phyloP scores from a whole-genome alignment of 257 asterid genomes.

The Scutellaria minor region DNA sequence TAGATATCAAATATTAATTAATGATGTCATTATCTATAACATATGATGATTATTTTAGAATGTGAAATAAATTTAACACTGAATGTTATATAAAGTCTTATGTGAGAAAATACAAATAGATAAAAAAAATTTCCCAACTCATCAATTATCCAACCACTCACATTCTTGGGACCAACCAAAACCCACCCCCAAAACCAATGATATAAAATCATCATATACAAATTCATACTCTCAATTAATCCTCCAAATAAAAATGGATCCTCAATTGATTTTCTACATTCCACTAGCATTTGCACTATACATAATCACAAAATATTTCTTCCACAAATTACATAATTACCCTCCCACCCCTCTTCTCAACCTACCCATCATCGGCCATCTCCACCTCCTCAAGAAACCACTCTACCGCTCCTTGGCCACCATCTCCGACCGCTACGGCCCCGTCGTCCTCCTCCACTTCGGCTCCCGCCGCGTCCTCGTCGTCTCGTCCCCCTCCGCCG shows the following conservation, averaged over 20 bases:
- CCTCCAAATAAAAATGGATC: conserved; percentile 35
- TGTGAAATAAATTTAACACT: no score
- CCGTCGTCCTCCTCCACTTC: conserved; percentile 57
- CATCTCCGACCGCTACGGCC: conserved; percentile 58
- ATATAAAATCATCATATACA: neutral
- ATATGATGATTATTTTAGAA: no score
- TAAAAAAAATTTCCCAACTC: no score
- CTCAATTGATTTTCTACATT: conserved; percentile 26
- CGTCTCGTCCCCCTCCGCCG: conserved; percentile 69
- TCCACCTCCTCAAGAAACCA: conserved; percentile 61
- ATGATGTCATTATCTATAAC: no score
- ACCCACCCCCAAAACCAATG: no score
- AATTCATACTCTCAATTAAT: neutral
- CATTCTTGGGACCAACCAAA: no score
- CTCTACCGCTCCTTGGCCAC: conserved; percentile 56
- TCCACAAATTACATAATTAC: conserved; percentile 42
- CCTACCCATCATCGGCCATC: conserved; percentile 70
- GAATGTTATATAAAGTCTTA: no score
- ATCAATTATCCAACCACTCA: no score
- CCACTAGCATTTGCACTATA: conserved; percentile 44
- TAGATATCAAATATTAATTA: no score
- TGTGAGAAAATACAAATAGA: no score
- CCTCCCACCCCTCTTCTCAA: conserved; percentile 64
- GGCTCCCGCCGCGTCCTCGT: conserved; percentile 72
- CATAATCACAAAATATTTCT: conserved; percentile 50